Evolutionary conservation across 768 basidiomycete genomes (phyloP).

Genomic region (Daedaleopsis nitida): DNA sequence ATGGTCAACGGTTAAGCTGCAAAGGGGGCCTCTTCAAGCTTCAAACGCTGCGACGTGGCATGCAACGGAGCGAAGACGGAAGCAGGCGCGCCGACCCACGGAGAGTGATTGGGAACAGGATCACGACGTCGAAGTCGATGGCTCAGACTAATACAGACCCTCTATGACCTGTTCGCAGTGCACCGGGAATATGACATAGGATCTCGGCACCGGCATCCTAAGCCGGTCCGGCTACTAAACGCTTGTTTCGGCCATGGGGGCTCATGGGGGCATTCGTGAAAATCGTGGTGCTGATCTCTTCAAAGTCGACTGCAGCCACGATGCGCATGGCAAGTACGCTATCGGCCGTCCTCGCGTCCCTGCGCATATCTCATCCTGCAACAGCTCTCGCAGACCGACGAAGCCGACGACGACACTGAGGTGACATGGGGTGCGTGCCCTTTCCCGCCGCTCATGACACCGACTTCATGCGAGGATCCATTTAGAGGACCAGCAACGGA

Average conservation of each 20-base stretch:
- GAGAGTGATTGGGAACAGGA: too few species aligned
- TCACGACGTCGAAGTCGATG: too few species aligned
- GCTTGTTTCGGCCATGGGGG: background rate
- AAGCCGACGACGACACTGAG: constrained; percentile 71
- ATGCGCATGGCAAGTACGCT: constrained; percentile 24
- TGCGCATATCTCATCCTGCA: background rate
- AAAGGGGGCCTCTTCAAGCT: too few species aligned
- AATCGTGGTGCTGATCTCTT: background rate
- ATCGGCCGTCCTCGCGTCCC: background rate
- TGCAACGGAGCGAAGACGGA: background rate
- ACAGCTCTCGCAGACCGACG: constrained; percentile 76
- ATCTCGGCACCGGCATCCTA: too few species aligned
- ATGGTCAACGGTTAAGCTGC: background rate
- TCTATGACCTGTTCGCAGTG: too few species aligned
- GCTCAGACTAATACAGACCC: too few species aligned
- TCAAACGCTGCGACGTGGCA: background rate
- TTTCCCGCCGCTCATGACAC: background rate
- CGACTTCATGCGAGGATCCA: background rate
- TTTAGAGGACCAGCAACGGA: constrained; percentile 75
- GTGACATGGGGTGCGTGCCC: constrained; percentile 77
- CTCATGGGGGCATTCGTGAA: background rate
- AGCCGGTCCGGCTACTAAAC: too few species aligned
- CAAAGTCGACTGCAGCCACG: constrained; percentile 6
- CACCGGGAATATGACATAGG: background rate
- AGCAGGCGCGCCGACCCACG: background rate